Evolutionary conservation across 2,329 filamentous ascomycete species (phyloP).

Genomic region (Didymella pinodella): DNA sequence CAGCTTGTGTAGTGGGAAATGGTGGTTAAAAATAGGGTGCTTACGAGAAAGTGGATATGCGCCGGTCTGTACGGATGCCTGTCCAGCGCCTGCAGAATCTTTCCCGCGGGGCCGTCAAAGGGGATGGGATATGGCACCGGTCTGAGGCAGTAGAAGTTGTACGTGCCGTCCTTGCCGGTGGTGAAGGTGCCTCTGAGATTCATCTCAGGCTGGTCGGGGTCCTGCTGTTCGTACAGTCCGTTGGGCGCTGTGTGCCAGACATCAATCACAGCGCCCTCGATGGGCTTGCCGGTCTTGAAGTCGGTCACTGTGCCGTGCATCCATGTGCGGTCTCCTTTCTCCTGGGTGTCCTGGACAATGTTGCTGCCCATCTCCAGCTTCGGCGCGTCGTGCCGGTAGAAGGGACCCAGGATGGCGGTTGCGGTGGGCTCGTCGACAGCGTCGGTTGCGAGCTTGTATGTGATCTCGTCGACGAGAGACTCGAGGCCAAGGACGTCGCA

Average conservation of each 20-base stretch:
- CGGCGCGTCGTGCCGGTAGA: conserved; percentile 79
- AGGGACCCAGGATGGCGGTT: conserved; percentile 83
- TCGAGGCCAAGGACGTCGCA: conserved; percentile 67
- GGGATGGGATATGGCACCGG: conserved; percentile 62
- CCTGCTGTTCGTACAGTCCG: conserved; percentile 73
- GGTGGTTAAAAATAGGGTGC: too few species aligned
- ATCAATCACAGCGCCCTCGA: conserved; percentile 73
- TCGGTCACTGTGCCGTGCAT: conserved; percentile 71
- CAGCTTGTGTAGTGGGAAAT: not conserved
- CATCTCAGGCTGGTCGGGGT: conserved; percentile 72
- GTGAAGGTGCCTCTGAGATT: conserved; percentile 77
- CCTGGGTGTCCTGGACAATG: conserved; percentile 63
- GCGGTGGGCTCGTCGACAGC: conserved; percentile 65
- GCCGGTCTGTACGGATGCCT: conserved; percentile 68
- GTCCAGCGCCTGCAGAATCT: conserved; percentile 65
- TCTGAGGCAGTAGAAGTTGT: conserved; percentile 57
- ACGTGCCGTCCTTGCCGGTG: conserved; percentile 71
- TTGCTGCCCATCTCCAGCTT: conserved; percentile 72
- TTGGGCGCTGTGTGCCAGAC: conserved; percentile 84
- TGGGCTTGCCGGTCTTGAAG: conserved; percentile 68
- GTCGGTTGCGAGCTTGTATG: conserved; percentile 68
- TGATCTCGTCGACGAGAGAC: conserved; percentile 78
- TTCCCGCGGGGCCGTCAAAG: conserved; percentile 66
- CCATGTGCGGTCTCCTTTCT: conserved; percentile 62
- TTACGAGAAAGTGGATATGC: conserved; percentile 69